Evolutionary conservation across 2,329 filamentous ascomycete genomes (phyloP), one percentile per base, ranked within the genome.

Genomic region (Fusarium ramigenum): DNA sequence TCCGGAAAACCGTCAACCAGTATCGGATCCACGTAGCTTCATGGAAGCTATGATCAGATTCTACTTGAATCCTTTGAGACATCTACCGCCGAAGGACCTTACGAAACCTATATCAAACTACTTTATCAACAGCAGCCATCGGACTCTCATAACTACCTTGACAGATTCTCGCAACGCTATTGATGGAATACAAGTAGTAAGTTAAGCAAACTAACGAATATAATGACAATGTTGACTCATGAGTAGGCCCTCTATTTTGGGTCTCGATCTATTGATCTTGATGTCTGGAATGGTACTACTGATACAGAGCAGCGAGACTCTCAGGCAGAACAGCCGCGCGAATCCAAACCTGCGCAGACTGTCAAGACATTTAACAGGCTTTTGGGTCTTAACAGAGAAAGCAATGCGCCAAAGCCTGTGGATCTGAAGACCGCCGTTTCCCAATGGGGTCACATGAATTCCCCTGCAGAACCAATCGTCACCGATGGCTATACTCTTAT

Each of bases 21-120:
- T 2, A 3, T 14, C 3, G 0, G 21, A 34, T 5, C 4, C 0
- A 0, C 0, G 0, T 11, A 25, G 23, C 12, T 53, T 50, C 2
- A 9, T 23, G 1, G 0, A 3, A 18, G 21, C 9, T 4, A 50
- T 50, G 46, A 2, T 4, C 1, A 2, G 2, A 0, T 23, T 19
- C 3, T 14, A 34, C 2, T 4, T 53, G 9, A 4, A 7, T 7
- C 23, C 52, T 0, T 7, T 54, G 2, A 30, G 23, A 11, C 3
- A 1, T 4, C 8, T 30, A 0, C 36, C 52, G 1, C 25, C 19
- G 0, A 54, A 54, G 19, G 52, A 54, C 5, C 18, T 54, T 4
- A 14, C 7, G 1, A 54, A 23, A 40, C 23, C 34, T 4, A 40
- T 54, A n/a, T 23, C 52, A 9, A 30, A 54, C 5, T 54, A 40